phyloP scores from a whole-genome alignment of 2,329 filamentous ascomycete genomes.

The Helotiales sp. region DNA sequence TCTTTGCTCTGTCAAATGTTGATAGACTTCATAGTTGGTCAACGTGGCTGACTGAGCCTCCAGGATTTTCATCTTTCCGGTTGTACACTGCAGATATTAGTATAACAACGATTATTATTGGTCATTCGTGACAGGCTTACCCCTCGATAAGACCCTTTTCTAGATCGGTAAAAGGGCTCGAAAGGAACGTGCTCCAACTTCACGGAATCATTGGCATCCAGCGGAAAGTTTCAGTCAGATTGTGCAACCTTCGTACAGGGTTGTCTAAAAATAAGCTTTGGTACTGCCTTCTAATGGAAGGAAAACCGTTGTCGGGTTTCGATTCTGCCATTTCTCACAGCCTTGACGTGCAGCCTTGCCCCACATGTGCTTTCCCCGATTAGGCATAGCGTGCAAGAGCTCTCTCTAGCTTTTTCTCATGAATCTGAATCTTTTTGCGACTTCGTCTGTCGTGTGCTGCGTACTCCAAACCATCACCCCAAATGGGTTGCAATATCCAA shows the following conservation, averaged over 20 bases:
- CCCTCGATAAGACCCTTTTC: background rate
- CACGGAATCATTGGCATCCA: background rate
- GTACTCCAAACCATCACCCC: constrained; percentile 3
- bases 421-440: background rate
- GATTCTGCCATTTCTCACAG: background rate
- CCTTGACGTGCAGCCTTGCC: constrained; percentile 1
- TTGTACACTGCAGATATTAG: constrained; percentile 1
- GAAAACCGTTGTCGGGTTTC: background rate
- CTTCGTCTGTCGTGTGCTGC: no score
- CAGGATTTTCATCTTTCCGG: constrained; percentile 60
- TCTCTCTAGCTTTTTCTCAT: background rate
- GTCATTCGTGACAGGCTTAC: background rate
- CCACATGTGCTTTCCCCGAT: background rate
- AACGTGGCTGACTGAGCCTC: constrained; percentile 69
- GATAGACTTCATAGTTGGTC: constrained; percentile 72
- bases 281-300: background rate
- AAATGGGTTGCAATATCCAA: constrained; percentile 26
- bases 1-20: constrained; percentile 60
- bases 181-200: background rate
- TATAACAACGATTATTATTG: background rate
- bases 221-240: background rate
- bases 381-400: background rate
- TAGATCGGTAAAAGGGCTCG: background rate
- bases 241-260: background rate
- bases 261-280: background rate